phyloP scores from a whole-genome alignment of 2,329 filamentous ascomycete genomes.

The Pochonia chlamydosporia region DNA sequence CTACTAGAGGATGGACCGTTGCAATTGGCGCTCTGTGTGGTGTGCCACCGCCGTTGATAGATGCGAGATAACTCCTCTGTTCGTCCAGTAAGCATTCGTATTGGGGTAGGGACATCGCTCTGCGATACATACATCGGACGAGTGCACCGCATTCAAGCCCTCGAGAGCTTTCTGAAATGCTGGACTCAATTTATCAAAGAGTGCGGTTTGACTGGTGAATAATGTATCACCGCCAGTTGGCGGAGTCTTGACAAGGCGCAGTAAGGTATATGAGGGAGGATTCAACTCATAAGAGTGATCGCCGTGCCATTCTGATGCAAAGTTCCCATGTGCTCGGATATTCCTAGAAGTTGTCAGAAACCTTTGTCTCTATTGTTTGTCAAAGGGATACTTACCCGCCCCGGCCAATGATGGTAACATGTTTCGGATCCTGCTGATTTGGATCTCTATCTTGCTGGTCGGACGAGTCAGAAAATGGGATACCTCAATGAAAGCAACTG shows the following conservation, averaged over 20 bases:
- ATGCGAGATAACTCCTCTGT: constrained; percentile 7
- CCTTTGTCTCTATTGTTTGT: background rate
- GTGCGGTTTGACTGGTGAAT: constrained; percentile 6
- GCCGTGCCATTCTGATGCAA: constrained; percentile 6
- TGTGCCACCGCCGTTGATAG: constrained; percentile 10
- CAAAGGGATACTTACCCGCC: constrained; percentile 3
- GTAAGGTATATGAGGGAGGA: constrained; percentile 8
- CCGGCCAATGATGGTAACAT: constrained; percentile 11
- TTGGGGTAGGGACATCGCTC: background rate
- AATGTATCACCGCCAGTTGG: constrained; percentile 9
- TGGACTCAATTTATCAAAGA: constrained; percentile 8
- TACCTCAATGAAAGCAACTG: background rate
- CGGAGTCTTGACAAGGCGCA: constrained; percentile 8
- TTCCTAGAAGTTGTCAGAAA: constrained; percentile 1
- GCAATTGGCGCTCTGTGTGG: constrained; percentile 8
- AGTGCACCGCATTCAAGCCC: constrained; percentile 7
- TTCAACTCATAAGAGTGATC: constrained; percentile 9
- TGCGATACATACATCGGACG: constrained; percentile 6
- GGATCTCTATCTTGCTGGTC: constrained; percentile 10
- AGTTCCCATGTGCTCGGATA: constrained; percentile 6
- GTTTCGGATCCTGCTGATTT: constrained; percentile 9
- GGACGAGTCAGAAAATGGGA: background rate
- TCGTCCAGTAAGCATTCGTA: no score
- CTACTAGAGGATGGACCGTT: constrained; percentile 7
- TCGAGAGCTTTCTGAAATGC: constrained; percentile 8